Evolutionary conservation across 495 filamentous ascomycete genomes (phyloP).

Genomic region (Aspergillus bertholletiae): DNA sequence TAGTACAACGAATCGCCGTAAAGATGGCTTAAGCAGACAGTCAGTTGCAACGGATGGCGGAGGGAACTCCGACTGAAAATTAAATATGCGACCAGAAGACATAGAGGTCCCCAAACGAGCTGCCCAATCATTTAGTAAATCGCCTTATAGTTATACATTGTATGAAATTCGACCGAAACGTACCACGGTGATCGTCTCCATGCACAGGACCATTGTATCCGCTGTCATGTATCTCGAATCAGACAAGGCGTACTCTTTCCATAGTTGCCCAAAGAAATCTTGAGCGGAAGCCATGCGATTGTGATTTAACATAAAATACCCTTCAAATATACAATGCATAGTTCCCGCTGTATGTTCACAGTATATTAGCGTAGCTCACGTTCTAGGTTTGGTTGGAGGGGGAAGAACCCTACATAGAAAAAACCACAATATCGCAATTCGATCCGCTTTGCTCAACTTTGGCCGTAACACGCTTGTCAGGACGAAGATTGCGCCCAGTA

Average conservation of each 20-base stretch:
- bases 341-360: constrained; percentile 46
- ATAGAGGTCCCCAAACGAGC: constrained; percentile 79
- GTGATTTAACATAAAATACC: constrained; percentile 75
- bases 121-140: constrained; percentile 19
- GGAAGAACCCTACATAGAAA: constrained; percentile 48
- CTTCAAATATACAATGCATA: constrained; percentile 80
- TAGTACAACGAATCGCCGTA: constrained; percentile 88
- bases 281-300: constrained; percentile 52
- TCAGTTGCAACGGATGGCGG: constrained; percentile 67
- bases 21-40: constrained; percentile 75
- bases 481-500: constrained; percentile 49
- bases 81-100: constrained; percentile 58
- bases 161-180: constrained; percentile 18
- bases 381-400: background rate
- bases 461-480: constrained; percentile 46
- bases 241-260: constrained; percentile 85
- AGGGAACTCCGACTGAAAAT: constrained; percentile 56
- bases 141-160: background rate
- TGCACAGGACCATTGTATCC: constrained; percentile 76
- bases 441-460: constrained; percentile 44
- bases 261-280: constrained; percentile 72
- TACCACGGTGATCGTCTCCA: constrained; percentile 81
- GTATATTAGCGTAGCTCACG: background rate
- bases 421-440: constrained; percentile 64
- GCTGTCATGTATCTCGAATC: constrained; percentile 80